Evolutionary conservation across 2,329 filamentous ascomycete genomes (phyloP), one percentile per base, ranked within the genome.

Genomic region (Paraphaeosphaeria minitans): DNA sequence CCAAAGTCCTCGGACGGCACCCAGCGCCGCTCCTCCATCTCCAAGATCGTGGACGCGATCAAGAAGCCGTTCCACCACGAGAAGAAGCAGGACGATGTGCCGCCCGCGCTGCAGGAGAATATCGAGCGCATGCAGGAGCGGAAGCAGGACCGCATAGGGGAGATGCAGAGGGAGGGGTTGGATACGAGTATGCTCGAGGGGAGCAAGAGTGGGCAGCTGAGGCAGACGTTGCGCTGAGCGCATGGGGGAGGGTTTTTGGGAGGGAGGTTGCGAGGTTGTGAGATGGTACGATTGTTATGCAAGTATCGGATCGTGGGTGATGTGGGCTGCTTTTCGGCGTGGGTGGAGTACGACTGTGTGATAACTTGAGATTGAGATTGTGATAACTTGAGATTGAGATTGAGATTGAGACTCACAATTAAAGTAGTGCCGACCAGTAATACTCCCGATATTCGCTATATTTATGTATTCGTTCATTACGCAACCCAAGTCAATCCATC

Each of bases 171-270:
- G 19, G 37, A 53, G 50, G 50, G 50, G 12, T 10, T 53, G 37
- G 50, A 53, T 53, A 53, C 50, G 37, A 42, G 50, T 41, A 53
- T 53, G 50, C 39, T 53, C 16, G 50, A 53, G 50, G 50, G 50
- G 6, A 53, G 50, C 22, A 53, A 29, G 37, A 43, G 7, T 24
- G 50, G 50, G 24, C 14, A 22, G 37, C 22, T 53, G 9, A 53
- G 13, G 37, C 50, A 53, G 24, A 42, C 50, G 35, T 24, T 53
- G 33, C 39, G 48, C 16, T 51, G 29, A 33, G 29, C 16, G 29
- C 2, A 31, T 31, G 29, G 29, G 29, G 29, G 8, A 31, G 29
- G 29, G 6, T 31, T 4, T 8, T 31, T 29, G 27, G 27, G 29
- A 9, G 29, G 29, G 4, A 12, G 29, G 29, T 31, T 31, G 24